Evolutionary conservation across 1,139 yeast species (phyloP).

Genomic region (Hyphopichia fennica): DNA sequence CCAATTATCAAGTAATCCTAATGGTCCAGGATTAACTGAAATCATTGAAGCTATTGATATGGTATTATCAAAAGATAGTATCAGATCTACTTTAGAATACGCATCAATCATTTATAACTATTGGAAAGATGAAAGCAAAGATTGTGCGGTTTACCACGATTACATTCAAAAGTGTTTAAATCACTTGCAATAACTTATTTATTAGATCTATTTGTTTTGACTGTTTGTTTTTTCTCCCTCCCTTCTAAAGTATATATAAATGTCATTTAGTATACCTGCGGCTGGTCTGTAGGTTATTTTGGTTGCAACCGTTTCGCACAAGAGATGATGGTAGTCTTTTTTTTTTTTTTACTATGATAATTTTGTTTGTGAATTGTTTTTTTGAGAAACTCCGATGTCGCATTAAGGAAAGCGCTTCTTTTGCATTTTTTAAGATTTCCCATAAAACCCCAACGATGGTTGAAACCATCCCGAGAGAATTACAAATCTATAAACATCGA

Average conservation of each 20-base stretch:
- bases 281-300: background rate
- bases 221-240: too few species aligned
- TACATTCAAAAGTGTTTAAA: slow-evolving; percentile 24
- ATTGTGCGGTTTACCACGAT: slow-evolving; percentile 31
- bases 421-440: background rate
- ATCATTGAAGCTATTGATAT: slow-evolving; percentile 16
- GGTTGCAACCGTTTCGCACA: slow-evolving; percentile 1
- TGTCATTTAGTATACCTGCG: too few species aligned
- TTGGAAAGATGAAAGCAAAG: slow-evolving; percentile 40
- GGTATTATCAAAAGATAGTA: slow-evolving; percentile 24
- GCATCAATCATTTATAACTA: slow-evolving; percentile 32
- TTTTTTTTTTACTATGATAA: too few species aligned
- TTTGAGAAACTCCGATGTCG: slow-evolving; percentile 20
- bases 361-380: background rate
- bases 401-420: slow-evolving; percentile 9
- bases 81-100: slow-evolving; percentile 31
- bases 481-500: too few species aligned
- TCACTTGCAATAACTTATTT: background rate
- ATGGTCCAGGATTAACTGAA: slow-evolving; percentile 9
- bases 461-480: slow-evolving; percentile 9
- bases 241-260: too few species aligned
- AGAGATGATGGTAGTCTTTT: too few species aligned
- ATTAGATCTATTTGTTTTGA: background rate
- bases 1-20: slow-evolving; percentile 5
- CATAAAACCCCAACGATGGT: too few species aligned